Evolutionary conservation across 2,329 filamentous ascomycete genomes (phyloP), one percentile per base, ranked within the genome.

Genomic region (Xylaria sp.): DNA sequence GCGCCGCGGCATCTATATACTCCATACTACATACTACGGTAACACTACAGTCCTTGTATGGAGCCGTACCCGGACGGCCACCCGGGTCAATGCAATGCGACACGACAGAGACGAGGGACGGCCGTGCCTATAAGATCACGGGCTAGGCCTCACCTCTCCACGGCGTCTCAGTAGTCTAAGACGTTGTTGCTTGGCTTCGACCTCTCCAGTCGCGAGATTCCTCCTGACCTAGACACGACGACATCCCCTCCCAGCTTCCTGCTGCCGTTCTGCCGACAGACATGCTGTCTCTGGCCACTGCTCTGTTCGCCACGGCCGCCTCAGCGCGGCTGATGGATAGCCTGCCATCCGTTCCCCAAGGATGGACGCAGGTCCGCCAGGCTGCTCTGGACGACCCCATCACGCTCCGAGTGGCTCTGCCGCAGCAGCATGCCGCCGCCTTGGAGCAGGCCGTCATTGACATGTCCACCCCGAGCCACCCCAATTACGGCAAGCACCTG

Each of bases 401-500:
- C 50, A 66, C 75, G 23, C 64, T 77, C 51, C 69, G 71, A 18
- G 62, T 76, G 37, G 76, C 71, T 46, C 73, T 77, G 2, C 73
- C 72, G 18, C 76, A 77, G 67, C 74, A 76, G 60, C 74, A 76
- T 64, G 73, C 75, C 41, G 70, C 37, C 10, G 75, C 69, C 6
- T 80, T 88, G 31, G 85, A 86, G 64, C 76, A 81, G 57, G 81
- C 82, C 1, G 78, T 88, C 12, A 71, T 82, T 52, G 80, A 84
- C 25, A 82, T 88, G 71, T 86, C 86, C 1, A 84, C 85, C 0
- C 86, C 86, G 0, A 79, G 77, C 4, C 80, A 84, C 65, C 65
- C 75, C 0, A 81, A 79, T 20, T 88, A 88, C 67, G 86, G 87
- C 20, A 80, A 82, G 52, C 82, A 87, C 71, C 81, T 87, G 72